Evolutionary conservation across 257 asterid genomes (phyloP).

Genomic region (Plectranthus barbatus): DNA sequence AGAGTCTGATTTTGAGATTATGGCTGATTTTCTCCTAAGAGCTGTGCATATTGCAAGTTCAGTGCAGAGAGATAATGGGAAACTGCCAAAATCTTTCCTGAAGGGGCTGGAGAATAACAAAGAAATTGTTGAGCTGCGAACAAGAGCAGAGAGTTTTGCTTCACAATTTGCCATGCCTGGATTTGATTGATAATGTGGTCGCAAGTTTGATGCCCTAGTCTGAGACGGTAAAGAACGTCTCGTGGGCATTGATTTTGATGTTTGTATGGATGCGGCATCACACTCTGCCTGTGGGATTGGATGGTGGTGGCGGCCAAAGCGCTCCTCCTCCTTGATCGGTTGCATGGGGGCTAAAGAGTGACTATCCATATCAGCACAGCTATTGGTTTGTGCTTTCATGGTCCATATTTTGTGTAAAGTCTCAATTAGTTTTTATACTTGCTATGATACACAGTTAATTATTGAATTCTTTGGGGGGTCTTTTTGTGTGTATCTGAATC

Average conservation of each 20-base stretch:
- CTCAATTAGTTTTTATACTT: background rate
- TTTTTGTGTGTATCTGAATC: background rate
- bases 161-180: constrained; percentile 90
- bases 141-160: constrained; percentile 78
- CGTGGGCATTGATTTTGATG: background rate
- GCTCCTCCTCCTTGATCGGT: background rate
- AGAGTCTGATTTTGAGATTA: constrained; percentile 71
- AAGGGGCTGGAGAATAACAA: constrained; percentile 77
- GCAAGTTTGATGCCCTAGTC: background rate
- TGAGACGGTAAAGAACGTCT: background rate
- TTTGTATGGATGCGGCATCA: background rate
- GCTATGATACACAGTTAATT: background rate
- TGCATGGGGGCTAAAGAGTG: background rate
- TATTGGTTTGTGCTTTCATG: constrained; percentile 17
- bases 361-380: background rate
- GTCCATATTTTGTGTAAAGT: constrained; percentile 5
- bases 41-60: constrained; percentile 67
- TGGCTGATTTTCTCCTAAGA: constrained; percentile 74
- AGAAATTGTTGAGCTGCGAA: constrained; percentile 58
- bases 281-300: background rate
- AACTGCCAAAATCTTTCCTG: constrained; percentile 49
- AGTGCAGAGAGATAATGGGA: constrained; percentile 76
- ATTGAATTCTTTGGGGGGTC: constrained; percentile 2
- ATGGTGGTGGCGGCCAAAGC: background rate
- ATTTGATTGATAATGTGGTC: constrained; percentile 38